These are phyloP conservation scores for Euphorbia peplus DNA, from an alignment of 345 rosid species.

Conservation along the genomic window DNA sequence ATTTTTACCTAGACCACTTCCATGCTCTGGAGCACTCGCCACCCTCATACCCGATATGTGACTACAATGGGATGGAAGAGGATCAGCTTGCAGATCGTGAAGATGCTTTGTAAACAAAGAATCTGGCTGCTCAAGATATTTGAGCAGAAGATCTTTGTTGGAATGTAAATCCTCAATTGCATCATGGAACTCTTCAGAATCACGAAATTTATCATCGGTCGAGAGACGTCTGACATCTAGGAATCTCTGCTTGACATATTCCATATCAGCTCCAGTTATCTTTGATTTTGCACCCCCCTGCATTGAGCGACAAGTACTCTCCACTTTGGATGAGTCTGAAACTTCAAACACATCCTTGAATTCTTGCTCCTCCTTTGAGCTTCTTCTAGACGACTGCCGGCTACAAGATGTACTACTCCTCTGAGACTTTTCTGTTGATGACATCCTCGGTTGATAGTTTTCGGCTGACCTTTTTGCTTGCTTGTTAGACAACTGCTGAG, in stretches of 20 bases:
- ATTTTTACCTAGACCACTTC: slow-evolving; percentile 22
- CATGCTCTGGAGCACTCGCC: slow-evolving; percentile 33
- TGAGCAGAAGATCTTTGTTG: slow-evolving; percentile 69
- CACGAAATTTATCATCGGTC: slow-evolving; percentile 61
- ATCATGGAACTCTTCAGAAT: slow-evolving; percentile 73
- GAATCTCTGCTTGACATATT: slow-evolving; percentile 66
- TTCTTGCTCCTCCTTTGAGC: slow-evolving; percentile 72
- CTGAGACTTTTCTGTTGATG: slow-evolving; percentile 29
- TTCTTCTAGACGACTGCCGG: slow-evolving; percentile 52
- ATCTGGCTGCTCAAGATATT: slow-evolving; percentile 88
- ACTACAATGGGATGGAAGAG: slow-evolving; percentile 43
- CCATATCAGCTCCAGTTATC: slow-evolving; percentile 64
- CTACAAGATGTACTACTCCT: slow-evolving; percentile 42
- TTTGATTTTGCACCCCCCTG: slow-evolving; percentile 32
- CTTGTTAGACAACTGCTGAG: slow-evolving; percentile 44
- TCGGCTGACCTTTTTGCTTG: slow-evolving; percentile 41
- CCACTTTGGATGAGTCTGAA: slow-evolving; percentile 54
- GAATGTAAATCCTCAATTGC: slow-evolving; percentile 75
- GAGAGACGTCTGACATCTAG: slow-evolving; percentile 76
- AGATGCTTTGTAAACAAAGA: slow-evolving; percentile 77
- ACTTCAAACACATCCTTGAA: slow-evolving; percentile 98
- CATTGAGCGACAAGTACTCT: slow-evolving; percentile 33
- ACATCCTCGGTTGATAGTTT: slow-evolving; percentile 27
- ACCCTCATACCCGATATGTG: slow-evolving; percentile 38
- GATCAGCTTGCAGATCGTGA: slow-evolving; percentile 51